Base-by-base conservation (phyloP, 2,329 filamentous ascomycete genomes). In the Sarocladiaceae sp. region DNA sequence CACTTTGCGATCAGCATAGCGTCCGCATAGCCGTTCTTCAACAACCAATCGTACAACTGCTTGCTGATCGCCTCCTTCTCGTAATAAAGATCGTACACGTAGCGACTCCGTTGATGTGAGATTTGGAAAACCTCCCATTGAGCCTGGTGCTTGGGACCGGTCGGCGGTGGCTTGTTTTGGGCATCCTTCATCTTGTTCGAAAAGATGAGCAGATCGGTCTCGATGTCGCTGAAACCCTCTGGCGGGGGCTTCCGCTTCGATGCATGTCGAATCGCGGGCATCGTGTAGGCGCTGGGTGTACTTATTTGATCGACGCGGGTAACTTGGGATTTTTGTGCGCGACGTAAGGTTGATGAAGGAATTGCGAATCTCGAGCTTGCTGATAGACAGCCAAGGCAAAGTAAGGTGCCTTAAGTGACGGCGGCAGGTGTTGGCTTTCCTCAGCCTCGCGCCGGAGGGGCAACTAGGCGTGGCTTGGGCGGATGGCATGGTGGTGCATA, bases 101-200 rank as follows among this genome's bases (percentile, higher is more conserved):
- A 98, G 59, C 88, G 82, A 50, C 70, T 83, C 70, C 91, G 82
- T 67, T 96, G 89, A 67, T 98, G 93, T 19, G 84, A 84, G 61
- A 98, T 96, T 64, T 97, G 90, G 60, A 98, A 97, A 53, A 98
- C 89, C 49, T 93, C 91, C 93, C 93, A 98, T 51, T 90, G 79
- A 54, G 88, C 87, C 67, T 97, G 88, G 60, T 96, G 85, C 62
- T 90, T 90, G 2, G 78, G 78, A 0, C 80, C 86, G 75, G 76
- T 88, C 77, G 69, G 87, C 62, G 69, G 87, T 67, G 88, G 83
- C 39, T 89, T 85, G 66, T 94, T 95, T 62, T 96, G 89, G 43
- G 93, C 93, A 60, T 94, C 88, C 66, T 91, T 93, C 86, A 94
- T 91, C 72, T 90, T 89, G 74, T 90, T 91, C 57, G 76, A 72